Conservation (phyloP, 140 eudicot species). For the Eryngium alpinum region DNA sequence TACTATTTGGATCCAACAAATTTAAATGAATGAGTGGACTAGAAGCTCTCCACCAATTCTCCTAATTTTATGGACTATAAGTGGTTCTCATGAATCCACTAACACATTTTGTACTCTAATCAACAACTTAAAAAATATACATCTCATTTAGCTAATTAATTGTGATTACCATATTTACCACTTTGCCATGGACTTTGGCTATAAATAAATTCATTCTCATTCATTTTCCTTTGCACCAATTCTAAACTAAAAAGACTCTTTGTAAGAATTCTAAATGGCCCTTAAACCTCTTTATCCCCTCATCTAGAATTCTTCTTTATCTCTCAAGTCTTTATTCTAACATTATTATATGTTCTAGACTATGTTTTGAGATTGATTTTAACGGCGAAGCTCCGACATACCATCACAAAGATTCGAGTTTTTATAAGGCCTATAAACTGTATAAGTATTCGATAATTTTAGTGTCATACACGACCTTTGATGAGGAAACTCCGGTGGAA, state of each 20-base stretch:
- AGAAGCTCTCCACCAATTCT: neutral
- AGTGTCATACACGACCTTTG: too few species aligned
- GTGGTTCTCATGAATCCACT: neutral
- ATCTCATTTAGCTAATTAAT: neutral
- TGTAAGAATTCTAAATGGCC: neutral
- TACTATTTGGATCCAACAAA: neutral
- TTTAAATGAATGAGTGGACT: neutral
- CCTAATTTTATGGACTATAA: neutral
- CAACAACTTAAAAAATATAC: neutral
- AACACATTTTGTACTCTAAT: neutral
- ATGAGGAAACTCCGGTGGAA: neutral
- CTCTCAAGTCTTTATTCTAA: neutral
- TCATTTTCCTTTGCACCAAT: neutral
- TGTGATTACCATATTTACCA: neutral
- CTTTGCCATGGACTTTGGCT: neutral
- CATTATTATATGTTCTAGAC: too few species aligned
- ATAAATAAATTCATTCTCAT: neutral
- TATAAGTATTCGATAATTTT: neutral
- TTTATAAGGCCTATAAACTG: neutral
- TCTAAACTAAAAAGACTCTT: neutral
- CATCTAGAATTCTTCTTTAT: neutral
- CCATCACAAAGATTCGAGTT: neutral
- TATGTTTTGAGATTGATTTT: too few species aligned
- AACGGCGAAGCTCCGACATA: too few species aligned
- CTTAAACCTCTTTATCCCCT: neutral